Conservation (phyloP, 768 basidiomycete genomes). For the Calocera cornea region DNA sequence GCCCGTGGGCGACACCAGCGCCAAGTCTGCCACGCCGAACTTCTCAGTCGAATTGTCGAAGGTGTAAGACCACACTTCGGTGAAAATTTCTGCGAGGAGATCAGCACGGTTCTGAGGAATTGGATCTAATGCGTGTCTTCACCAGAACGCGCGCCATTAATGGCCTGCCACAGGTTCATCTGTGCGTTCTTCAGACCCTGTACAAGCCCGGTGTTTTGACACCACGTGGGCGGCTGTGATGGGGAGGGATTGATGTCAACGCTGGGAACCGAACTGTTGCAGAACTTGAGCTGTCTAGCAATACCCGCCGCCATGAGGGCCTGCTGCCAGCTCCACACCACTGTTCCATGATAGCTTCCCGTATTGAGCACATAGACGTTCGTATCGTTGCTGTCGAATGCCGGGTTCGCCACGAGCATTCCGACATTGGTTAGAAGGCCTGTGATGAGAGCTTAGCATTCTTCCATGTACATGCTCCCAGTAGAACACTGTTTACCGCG, state of each 20-base stretch:
- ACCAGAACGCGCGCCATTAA: conserved; percentile 26
- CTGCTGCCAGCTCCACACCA: conserved; percentile 33
- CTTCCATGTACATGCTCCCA: too few species aligned
- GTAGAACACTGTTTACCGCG: conserved; percentile 20
- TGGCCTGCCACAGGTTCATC: conserved; percentile 28
- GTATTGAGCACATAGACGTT: conserved; percentile 28
- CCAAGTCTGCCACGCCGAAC: conserved; percentile 31
- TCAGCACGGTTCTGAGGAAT: neutral
- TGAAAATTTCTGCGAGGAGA: conserved; percentile 25
- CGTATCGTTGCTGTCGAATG: conserved; percentile 32
- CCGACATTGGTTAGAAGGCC: conserved; percentile 35
- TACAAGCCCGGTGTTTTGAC: conserved; percentile 25
- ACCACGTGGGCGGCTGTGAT: conserved; percentile 26
- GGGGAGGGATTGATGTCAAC: conserved; percentile 16
- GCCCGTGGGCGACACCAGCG: conserved; percentile 27
- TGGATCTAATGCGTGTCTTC: conserved; percentile 10
- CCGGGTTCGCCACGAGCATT: conserved; percentile 36
- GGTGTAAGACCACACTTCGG: conserved; percentile 32
- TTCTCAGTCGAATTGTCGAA: conserved; percentile 26
- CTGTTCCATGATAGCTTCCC: conserved; percentile 28
- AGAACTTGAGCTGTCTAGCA: conserved; percentile 28
- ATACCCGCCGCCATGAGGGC: conserved; percentile 34
- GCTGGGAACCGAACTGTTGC: conserved; percentile 19
- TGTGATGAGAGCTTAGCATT: conserved; percentile 10
- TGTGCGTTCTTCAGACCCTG: conserved; percentile 26